These are phyloP conservation scores for Neckera pumila DNA, from an alignment of 225 moss, liverwort and hornwort species.

Conservation along the genomic window DNA sequence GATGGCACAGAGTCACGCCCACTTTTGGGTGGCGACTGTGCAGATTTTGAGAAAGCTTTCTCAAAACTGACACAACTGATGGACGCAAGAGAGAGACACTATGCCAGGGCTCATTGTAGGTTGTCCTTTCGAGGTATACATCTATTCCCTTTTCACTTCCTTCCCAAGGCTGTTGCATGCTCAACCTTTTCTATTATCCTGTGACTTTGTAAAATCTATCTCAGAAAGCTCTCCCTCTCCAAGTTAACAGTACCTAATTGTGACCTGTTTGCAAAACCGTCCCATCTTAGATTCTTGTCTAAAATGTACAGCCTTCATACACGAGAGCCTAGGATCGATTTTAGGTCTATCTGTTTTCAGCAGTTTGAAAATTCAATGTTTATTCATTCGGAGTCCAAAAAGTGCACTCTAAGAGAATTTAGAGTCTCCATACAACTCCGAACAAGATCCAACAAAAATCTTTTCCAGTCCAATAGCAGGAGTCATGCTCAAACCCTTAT, in stretches of 20 bases:
- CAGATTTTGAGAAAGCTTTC: slow-evolving; percentile 44
- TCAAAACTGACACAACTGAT: slow-evolving; percentile 36
- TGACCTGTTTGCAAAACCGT: neutral
- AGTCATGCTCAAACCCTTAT: neutral
- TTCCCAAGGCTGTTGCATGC: neutral
- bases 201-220: neutral
- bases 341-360: neutral
- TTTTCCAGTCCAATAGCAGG: neutral
- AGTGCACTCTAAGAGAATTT: neutral
- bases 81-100: slow-evolving; percentile 36
- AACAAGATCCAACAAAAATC: neutral
- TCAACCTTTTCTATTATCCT: neutral
- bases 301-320: neutral
- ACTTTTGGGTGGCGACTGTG: slow-evolving; percentile 35
- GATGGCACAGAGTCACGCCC: slow-evolving; percentile 79
- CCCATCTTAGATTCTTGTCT: neutral
- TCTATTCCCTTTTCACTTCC: neutral
- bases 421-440: neutral
- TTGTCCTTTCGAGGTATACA: slow-evolving; percentile 56
- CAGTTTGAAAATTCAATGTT: neutral
- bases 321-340: neutral
- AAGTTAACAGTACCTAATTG: neutral
- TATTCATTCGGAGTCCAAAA: neutral
- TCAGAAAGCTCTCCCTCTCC: neutral
- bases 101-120: slow-evolving; percentile 51